Evolutionary conservation across 2,329 filamentous ascomycete species (phyloP), one percentile per base, ranked within the genome.

Genomic region (Penicillium janthinellum): DNA sequence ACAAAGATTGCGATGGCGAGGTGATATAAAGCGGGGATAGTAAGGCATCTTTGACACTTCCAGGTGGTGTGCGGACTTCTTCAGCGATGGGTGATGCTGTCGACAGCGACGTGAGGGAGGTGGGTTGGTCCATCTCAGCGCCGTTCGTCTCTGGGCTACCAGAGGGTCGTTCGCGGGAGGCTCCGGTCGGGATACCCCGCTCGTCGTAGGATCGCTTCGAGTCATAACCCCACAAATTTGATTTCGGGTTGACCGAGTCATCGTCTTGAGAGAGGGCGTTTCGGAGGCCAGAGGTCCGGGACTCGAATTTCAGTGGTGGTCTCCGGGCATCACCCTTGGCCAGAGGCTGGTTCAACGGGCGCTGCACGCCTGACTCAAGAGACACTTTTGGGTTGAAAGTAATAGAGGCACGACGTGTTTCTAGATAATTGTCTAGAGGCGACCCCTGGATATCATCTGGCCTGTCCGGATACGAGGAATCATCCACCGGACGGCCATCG

Each of bases 31-130:
- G 64, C 8, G 78, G 77, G 3, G 77, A 79, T 10, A 75, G 57
- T 20, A 78, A 64, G 17, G 70, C 66, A 34, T 77, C 73, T 53
- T 69, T 72, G 35, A 67, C 67, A 35, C 66, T 66, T 54, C 77
- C 76, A 15, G 77, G 75, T 17, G 78, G 78, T 2, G 78, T 80
- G 48, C 72, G 75, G 35, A 76, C 57, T 60, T 79, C 78, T 15
- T 79, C 77, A 3, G 65, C 71, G 17, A 73, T 48, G 10, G 78
- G 75, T 15, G 78, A 81, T 35, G 71, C 75, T 11, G 78, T 80
- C 2, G 78, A 79, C 2, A 76, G 67, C 5, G 78, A 80, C 12
- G 78, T 79, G 50, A 81, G 70, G 14, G 78, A 81, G 0, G 75
- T 77, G 15, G 75, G 75, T 31, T 70, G 75, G 25, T 77, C 75